Conservation (phyloP, 139 green algal species). For the Tetradesmus obliquus region DNA sequence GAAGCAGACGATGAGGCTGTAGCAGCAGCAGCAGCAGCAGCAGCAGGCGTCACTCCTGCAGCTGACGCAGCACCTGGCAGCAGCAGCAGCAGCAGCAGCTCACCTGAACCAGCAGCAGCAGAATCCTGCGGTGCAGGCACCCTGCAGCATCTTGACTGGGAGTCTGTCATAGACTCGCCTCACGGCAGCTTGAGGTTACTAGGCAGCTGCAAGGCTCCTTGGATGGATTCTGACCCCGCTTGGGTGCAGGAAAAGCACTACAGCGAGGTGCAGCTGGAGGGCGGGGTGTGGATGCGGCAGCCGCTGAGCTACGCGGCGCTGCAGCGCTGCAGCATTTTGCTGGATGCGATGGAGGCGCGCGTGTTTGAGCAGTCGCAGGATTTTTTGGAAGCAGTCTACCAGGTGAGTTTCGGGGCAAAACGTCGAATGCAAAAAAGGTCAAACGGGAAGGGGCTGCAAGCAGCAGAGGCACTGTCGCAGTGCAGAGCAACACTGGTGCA, state of each 20-base stretch:
- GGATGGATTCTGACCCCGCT: conserved; percentile 53
- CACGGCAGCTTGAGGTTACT: conserved; percentile 68
- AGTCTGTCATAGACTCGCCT: conserved; percentile 64
- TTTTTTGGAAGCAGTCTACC: conserved; percentile 50
- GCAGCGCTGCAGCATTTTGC: conserved; percentile 52
- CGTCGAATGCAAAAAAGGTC: not conserved
- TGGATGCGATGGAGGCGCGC: conserved; percentile 14
- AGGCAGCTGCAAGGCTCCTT: conserved; percentile 54
- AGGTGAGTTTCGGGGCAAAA: not conserved
- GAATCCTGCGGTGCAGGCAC: conserved; percentile 13
- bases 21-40: not conserved
- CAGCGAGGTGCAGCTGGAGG: conserved; percentile 28
- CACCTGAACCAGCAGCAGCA: conserved; percentile 13
- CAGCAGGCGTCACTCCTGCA: not conserved
- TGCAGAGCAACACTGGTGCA: not conserved
- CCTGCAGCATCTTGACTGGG: conserved; percentile 58
- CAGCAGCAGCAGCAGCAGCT: not conserved
- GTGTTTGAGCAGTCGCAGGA: conserved; percentile 52
- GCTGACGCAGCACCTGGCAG: not conserved
- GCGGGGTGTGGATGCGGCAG: conserved; percentile 33
- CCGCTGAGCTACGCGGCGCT: conserved; percentile 41
- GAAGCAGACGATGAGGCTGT: not conserved
- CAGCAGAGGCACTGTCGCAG: not conserved
- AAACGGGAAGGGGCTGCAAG: not conserved
- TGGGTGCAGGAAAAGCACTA: conserved; percentile 63